Conservation (phyloP, 2,329 filamentous ascomycete genomes). For the Fusarium napiforme region DNA sequence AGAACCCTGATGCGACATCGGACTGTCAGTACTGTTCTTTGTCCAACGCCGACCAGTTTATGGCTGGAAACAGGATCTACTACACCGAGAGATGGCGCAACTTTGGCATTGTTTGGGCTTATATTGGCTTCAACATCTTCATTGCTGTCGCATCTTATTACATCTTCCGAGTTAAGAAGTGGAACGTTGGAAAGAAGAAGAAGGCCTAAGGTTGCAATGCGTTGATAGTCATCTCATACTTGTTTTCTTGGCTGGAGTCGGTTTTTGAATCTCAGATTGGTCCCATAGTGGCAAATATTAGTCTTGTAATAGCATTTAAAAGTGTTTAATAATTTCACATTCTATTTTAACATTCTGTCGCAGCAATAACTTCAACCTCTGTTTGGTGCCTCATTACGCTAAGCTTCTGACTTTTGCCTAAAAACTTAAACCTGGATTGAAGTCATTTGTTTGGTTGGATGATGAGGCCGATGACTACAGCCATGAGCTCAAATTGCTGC, state of each 20-base stretch:
- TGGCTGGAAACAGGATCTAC: slow-evolving; percentile 29
- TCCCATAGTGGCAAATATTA: background rate
- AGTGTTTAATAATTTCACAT: background rate
- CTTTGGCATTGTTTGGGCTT: slow-evolving; percentile 33
- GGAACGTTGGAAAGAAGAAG: slow-evolving; percentile 35
- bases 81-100: slow-evolving; percentile 33
- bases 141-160: slow-evolving; percentile 28
- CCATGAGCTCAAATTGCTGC: no score
- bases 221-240: no score
- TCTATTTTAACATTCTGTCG: rapidly evolving
- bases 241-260: background rate
- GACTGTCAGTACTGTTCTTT: slow-evolving; percentile 28
- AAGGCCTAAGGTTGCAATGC: background rate
- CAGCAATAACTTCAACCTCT: no score
- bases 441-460: no score
- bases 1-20: slow-evolving; percentile 25
- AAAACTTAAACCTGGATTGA: rapidly evolving
- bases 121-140: slow-evolving; percentile 31
- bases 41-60: slow-evolving; percentile 24
- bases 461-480: background rate
- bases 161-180: slow-evolving; percentile 36
- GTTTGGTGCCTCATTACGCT: background rate
- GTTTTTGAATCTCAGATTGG: background rate
- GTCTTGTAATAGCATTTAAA: background rate
- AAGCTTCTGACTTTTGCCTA: background rate